A percentile compares a stretch with the other conserved stretches of the same genome.
Conservation (phyloP, 768 basidiomycete species). For the Megacollybia marginata region DNA sequence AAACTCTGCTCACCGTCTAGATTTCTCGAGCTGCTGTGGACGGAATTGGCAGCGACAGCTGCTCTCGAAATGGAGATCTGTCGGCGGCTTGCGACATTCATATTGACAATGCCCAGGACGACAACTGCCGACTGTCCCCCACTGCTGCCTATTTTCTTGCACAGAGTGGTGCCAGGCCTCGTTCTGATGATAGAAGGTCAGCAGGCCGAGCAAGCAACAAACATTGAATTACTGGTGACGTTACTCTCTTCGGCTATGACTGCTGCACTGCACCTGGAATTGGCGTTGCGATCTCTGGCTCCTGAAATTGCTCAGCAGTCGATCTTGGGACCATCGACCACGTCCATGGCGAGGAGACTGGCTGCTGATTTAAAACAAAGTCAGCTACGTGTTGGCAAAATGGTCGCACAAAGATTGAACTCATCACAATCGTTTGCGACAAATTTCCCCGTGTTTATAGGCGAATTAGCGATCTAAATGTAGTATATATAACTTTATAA, state of each 20-base stretch:
- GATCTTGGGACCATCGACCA: slow-evolving; percentile 54
- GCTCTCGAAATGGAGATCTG: slow-evolving; percentile 53
- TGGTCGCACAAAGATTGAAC: slow-evolving; percentile 52
- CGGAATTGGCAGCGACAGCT: slow-evolving; percentile 47
- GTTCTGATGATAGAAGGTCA: slow-evolving; percentile 50
- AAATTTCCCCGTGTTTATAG: slow-evolving; percentile 66
- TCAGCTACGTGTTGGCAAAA: slow-evolving; percentile 37
- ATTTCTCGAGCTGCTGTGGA: slow-evolving; percentile 66
- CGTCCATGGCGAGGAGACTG: slow-evolving; percentile 58
- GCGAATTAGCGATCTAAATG: slow-evolving; percentile 23
- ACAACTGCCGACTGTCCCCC: slow-evolving; percentile 40
- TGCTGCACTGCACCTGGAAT: slow-evolving; percentile 62
- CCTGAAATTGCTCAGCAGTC: slow-evolving; percentile 33
- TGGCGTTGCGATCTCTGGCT: slow-evolving; percentile 50
- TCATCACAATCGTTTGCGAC: slow-evolving; percentile 60
- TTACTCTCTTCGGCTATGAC: slow-evolving; percentile 61
- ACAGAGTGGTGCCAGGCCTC: slow-evolving; percentile 56
- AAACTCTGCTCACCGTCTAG: slow-evolving; percentile 46
- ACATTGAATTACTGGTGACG: slow-evolving; percentile 56
- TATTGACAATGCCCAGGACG: slow-evolving; percentile 55
- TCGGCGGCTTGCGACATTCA: slow-evolving; percentile 60
- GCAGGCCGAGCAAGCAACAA: slow-evolving; percentile 44
- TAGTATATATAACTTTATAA: slow-evolving; percentile 6
- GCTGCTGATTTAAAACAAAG: slow-evolving; percentile 51
- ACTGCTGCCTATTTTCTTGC: slow-evolving; percentile 67